Evolutionary conservation across 805 yeast species (phyloP), one percentile per base, ranked within the genome.

Genomic region (Starmerella cellae): DNA sequence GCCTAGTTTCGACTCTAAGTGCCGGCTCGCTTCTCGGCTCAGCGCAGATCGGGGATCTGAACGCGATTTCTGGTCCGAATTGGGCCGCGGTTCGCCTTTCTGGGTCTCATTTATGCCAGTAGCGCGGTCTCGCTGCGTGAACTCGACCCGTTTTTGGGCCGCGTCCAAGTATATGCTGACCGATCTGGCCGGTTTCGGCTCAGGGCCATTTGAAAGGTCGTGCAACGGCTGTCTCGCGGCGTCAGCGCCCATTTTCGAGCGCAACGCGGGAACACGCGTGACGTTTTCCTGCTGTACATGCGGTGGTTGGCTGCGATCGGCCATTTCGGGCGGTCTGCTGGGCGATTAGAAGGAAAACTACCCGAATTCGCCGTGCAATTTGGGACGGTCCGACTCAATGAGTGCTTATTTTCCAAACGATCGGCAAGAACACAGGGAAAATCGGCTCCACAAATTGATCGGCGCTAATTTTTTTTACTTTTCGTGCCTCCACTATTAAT

Each of bases 121-220:
- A 9, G 28, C 28, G 28, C 28, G 11, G 28, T 8, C 28, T 13
- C 28, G 28, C 28, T 13, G 28, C 8, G 28, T 8, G 28, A 9
- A 24, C 11, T 24, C 28, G 11, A 24, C 28, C 11, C 11, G 28
- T 9, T 24, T 8, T 13, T 24, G 28, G 28, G 28, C 28, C 8
- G 28, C 28, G 28, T 24, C 28, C 11, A 9, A 9, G 28, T 24
- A 24, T 8, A 24, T 24, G 28, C 28, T 24, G 28, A 24, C 28
- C 28, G 28, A 13, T 8, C 11, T 13, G 28, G 28, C n/a, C n/a
- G n/a, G n/a, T n/a, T n/a, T n/a, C n/a, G n/a, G n/a, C n/a, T n/a
- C n/a, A n/a, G n/a, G n/a, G n/a, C n/a, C 39, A 23, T 40, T 40
- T 16, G 44, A 41, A 20, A 35, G 39, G 32, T 41, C 44, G 27